These are phyloP conservation scores for Cupressus sempervirens DNA, from an alignment of 75 land plant species.

Conservation along the genomic window DNA sequence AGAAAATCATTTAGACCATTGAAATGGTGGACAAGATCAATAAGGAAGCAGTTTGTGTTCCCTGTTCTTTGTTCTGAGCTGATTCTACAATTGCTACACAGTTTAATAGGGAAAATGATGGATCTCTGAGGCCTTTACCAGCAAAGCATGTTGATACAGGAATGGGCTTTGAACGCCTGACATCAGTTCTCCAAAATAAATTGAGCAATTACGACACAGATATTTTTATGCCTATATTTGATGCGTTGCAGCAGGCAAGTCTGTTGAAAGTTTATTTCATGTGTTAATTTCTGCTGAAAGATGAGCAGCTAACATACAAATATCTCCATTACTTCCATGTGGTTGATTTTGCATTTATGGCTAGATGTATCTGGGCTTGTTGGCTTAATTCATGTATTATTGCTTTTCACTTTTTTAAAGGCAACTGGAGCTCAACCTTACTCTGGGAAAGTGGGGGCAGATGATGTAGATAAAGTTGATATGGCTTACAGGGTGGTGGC, in stretches of 20 bases:
- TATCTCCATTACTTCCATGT: no score
- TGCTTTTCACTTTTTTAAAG: conserved; percentile 14
- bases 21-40: not conserved
- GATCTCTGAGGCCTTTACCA: conserved; percentile 76
- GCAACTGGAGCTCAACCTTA: conserved; percentile 80
- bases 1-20: not conserved
- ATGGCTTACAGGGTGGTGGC: conserved; percentile 97
- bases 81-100: conserved; percentile 22
- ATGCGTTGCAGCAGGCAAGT: conserved; percentile 71
- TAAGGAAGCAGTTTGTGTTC: not conserved
- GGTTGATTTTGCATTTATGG: not conserved
- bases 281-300: no score
- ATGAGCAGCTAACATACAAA: no score
- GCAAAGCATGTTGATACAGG: conserved; percentile 99
- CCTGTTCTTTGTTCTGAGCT: conserved; percentile 11
- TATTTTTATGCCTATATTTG: conserved; percentile 84
- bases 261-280: not conserved
- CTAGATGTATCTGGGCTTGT: not conserved
- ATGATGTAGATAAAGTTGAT: conserved; percentile 83
- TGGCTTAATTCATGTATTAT: not conserved
- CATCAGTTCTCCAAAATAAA: conserved; percentile 83
- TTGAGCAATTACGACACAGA: conserved; percentile 99
- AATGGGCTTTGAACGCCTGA: conserved; percentile 94
- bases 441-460: conserved; percentile 73
- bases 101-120: conserved; percentile 93